Base-by-base conservation (phyloP, 495 filamentous ascomycete genomes). In the Podospora didyma region DNA sequence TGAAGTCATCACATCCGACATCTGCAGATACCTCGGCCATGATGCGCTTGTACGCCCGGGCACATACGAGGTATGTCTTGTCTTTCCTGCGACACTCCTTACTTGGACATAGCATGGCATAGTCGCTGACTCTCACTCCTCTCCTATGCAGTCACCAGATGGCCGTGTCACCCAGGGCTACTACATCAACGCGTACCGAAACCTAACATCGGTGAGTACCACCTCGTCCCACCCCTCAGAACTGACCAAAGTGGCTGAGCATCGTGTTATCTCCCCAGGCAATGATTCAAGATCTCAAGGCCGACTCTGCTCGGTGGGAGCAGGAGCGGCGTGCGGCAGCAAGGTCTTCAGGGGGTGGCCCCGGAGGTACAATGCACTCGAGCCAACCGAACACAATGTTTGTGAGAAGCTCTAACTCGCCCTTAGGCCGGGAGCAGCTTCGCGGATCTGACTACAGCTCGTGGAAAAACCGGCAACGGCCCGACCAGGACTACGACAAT, bases 1-100 rank as follows among this genome's bases (percentile, higher is more conserved):
- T 58, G 89, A 96, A 72, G 92, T 96, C 66, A 94, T 96, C 73
- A 89, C 90, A 67, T 88, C 91, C 69, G 91, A 96, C 75, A 93
- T 96, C 58, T 95, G 91, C 78, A 87, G 90, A 70, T 96, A 94
- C 69, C 84, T 96, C 56, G 92, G 91, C 62, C 89, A 89, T 66
- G 92, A 96, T 80, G 92, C 92, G 31, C 82, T 92, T 62, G 90
- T 94, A 62, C 85, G 88, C 70, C 92, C 91, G 56, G 90, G 89
- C 70, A 82, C 76, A 58, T 89, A 92, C 73, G 82, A 89, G 83
- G 90, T 92, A 76, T 67, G 83, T 46, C 14, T 26, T 56, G n/a
- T 14, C 39, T 17, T 16, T 42, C 12, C 39, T n/a, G n/a, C n/a
- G n/a, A n/a, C n/a, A n/a, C n/a, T n/a, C n/a, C n/a, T n/a, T n/a